Conservation (phyloP, 2,329 filamentous ascomycete species). For the Fusarium illudens region DNA sequence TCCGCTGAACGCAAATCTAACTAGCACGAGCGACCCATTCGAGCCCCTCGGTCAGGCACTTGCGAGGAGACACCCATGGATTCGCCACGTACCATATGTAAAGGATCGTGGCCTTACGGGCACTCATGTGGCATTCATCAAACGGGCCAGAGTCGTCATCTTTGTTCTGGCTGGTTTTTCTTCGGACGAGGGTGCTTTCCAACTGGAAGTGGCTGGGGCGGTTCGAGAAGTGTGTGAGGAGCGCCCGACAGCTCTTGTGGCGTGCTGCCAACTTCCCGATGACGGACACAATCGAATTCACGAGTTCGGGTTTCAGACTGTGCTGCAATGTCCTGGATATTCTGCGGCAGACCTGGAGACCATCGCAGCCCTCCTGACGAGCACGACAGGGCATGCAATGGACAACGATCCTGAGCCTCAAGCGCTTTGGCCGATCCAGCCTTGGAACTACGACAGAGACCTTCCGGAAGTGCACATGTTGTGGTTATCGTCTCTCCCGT, state of each 20-base stretch:
- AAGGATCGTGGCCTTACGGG: conserved; percentile 69
- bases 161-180: conserved; percentile 66
- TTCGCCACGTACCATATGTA: conserved; percentile 78
- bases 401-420: conserved; percentile 34
- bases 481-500: conserved; percentile 56
- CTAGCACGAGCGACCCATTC: conserved; percentile 70
- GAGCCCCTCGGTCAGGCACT: conserved; percentile 74
- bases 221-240: conserved; percentile 55
- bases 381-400: conserved; percentile 22
- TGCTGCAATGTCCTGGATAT: conserved; percentile 61
- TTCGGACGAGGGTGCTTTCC: conserved; percentile 57
- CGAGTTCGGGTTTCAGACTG: conserved; percentile 58
- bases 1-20: conserved; percentile 52
- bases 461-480: conserved; percentile 53
- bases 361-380: conserved; percentile 62
- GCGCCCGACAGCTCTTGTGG: conserved; percentile 61
- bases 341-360: conserved; percentile 56
- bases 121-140: conserved; percentile 70
- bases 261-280: conserved; percentile 57
- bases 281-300: conserved; percentile 44
- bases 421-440: conserved; percentile 53
- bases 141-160: conserved; percentile 65
- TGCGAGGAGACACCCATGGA: conserved; percentile 64
- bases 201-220: conserved; percentile 60
- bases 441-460: conserved; percentile 52